Evolutionary conservation across 108 stramenopile species (phyloP).

Genomic region (Cyclotella kingstonii): DNA sequence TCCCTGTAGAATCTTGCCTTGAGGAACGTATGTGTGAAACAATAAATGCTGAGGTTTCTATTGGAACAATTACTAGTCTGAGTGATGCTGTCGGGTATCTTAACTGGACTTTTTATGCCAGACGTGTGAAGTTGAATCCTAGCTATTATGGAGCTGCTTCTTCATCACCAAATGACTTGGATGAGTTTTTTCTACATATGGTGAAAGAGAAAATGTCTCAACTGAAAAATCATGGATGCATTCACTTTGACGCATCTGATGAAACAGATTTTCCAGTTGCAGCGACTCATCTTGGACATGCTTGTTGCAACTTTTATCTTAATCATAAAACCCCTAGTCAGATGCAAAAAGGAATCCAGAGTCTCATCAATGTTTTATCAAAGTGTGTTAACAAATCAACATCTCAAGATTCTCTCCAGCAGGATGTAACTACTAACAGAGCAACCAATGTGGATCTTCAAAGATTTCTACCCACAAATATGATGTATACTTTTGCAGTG

Average conservation of each 20-base stretch:
- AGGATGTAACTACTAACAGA: slow-evolving; percentile 11
- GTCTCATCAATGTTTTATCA: slow-evolving; percentile 38
- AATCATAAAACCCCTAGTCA: slow-evolving; percentile 76
- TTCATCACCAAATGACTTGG: slow-evolving; percentile 61
- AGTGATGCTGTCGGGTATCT: slow-evolving; percentile 91
- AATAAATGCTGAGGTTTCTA: slow-evolving; percentile 93
- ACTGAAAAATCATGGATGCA: slow-evolving; percentile 75
- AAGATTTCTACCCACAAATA: slow-evolving; percentile 10
- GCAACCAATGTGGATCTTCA: slow-evolving; percentile 9
- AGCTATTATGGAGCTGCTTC: slow-evolving; percentile 87
- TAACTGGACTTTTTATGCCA: slow-evolving; percentile 96
- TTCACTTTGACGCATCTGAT: slow-evolving; percentile 51
- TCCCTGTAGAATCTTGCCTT: slow-evolving; percentile 98
- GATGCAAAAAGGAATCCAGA: slow-evolving; percentile 65
- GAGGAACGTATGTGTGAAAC: slow-evolving; percentile 85
- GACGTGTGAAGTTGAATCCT: slow-evolving; percentile 93
- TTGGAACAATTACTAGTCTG: slow-evolving; percentile 74
- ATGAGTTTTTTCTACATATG: slow-evolving; percentile 57
- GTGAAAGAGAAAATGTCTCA: slow-evolving; percentile 62
- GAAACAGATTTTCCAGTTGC: slow-evolving; percentile 34
- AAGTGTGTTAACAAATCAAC: slow-evolving; percentile 18
- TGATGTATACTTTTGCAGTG: slow-evolving; percentile 35
- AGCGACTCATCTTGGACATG: slow-evolving; percentile 73
- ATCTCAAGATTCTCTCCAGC: slow-evolving; percentile 3
- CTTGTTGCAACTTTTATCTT: slow-evolving; percentile 94